Conservation (phyloP, 176 grass and related monocot species). For the Carex pumila region DNA sequence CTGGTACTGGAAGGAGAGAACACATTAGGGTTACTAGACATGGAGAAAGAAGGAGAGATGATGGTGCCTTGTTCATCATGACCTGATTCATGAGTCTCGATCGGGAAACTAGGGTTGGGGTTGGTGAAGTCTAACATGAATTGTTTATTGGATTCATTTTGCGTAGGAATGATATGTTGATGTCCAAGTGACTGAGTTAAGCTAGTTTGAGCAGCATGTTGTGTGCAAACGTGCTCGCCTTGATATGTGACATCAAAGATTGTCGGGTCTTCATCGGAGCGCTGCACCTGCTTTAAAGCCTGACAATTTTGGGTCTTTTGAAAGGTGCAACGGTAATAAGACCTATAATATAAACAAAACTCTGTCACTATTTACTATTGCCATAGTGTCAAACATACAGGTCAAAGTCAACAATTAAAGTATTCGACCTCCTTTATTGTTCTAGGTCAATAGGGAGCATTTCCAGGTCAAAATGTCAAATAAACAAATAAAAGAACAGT, state of each 20-base stretch:
- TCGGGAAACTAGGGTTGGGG: no score
- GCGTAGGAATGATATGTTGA: background rate
- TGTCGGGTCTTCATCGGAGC: constrained; percentile 48
- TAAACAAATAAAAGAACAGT: background rate
- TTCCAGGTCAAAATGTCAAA: constrained; percentile 8
- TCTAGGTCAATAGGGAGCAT: background rate
- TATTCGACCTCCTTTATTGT: background rate
- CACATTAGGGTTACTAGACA: constrained; percentile 13
- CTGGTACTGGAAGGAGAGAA: background rate
- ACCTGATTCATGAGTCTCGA: background rate
- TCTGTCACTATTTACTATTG: background rate
- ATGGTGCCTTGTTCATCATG: background rate
- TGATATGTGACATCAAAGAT: constrained; percentile 71
- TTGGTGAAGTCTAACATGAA: constrained; percentile 40
- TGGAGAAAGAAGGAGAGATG: constrained; percentile 17
- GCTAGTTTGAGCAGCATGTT: constrained; percentile 12
- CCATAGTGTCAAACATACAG: background rate
- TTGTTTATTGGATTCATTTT: constrained; percentile 14
- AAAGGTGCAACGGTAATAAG: constrained; percentile 87
- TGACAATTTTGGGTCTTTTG: constrained; percentile 45
- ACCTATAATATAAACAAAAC: constrained; percentile 26
- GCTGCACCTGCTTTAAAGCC: constrained; percentile 83
- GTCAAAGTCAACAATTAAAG: background rate
- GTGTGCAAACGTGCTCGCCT: constrained; percentile 60
- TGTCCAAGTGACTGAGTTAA: background rate